Conservation (phyloP, 1,284 basidiomycete genomes). For the Pterula multifida region DNA sequence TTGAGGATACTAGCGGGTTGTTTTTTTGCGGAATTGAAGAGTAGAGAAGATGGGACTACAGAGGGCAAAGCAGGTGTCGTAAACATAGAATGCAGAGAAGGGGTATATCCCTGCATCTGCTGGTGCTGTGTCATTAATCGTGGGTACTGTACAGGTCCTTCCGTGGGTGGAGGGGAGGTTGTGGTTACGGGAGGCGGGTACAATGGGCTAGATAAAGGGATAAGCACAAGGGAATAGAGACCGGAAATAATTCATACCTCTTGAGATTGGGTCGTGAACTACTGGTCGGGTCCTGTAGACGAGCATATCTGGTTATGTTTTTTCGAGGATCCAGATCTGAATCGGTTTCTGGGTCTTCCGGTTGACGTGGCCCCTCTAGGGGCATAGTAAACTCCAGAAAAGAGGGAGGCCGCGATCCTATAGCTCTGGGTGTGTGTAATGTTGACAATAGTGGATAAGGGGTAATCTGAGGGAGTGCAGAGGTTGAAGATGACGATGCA, state of each 20-base stretch:
- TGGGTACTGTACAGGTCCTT: slow-evolving; percentile 39
- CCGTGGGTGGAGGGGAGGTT: slow-evolving; percentile 42
- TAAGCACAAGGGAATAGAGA: background rate
- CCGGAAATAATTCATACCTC: background rate
- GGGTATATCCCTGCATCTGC: slow-evolving; percentile 51
- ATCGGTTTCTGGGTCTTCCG: background rate
- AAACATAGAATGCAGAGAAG: slow-evolving; percentile 34
- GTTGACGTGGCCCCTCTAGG: background rate
- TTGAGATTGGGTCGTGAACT: background rate
- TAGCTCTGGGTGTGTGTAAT: background rate
- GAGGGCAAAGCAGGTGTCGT: slow-evolving; percentile 3
- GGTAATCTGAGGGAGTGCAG: background rate
- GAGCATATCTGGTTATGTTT: background rate
- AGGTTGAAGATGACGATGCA: background rate
- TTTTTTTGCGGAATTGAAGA: slow-evolving; percentile 7
- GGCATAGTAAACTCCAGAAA: background rate
- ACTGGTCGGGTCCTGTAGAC: background rate
- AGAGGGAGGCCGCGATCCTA: background rate
- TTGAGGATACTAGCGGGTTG: background rate
- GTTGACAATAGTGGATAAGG: background rate
- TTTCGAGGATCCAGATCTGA: background rate
- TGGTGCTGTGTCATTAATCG: slow-evolving; percentile 61
- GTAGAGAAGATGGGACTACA: background rate
- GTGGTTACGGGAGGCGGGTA: slow-evolving; percentile 26
- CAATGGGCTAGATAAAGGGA: background rate